A percentile compares a stretch with the other conserved stretches of the same genome.
phyloP scores from a whole-genome alignment of 2,329 filamentous ascomycete genomes.

The Curvularia lunata region DNA sequence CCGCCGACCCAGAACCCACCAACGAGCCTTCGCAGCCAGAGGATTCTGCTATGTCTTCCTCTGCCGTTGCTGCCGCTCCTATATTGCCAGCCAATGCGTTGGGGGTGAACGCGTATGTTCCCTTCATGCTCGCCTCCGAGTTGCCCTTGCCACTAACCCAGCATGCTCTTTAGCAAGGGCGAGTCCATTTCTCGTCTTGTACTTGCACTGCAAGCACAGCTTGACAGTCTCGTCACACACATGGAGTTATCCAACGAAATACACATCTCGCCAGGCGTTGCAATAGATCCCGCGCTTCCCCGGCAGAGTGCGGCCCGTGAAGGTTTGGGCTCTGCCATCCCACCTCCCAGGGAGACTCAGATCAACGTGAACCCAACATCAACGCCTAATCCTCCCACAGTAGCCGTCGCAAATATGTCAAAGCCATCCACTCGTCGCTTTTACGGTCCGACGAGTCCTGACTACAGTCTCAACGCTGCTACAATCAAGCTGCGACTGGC shows the following conservation, averaged over 20 bases:
- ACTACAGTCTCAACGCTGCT: conserved; percentile 3
- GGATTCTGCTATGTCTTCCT: background rate
- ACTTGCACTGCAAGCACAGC: background rate
- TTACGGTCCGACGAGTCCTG: background rate
- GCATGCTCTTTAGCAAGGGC: background rate
- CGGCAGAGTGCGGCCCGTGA: background rate
- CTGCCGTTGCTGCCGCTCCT: background rate
- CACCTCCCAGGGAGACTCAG: background rate
- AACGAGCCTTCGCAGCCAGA: conserved; percentile 1
- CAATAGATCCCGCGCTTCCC: background rate
- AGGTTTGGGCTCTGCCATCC: background rate
- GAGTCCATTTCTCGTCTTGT: background rate
- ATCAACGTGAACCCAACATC: background rate
- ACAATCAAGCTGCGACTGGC: conserved; percentile 1
- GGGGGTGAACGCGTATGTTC: conserved; percentile 1
- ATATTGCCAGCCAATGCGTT: background rate
- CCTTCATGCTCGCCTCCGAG: background rate
- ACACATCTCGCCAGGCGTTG: background rate
- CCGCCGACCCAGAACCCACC: background rate
- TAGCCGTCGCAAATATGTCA: background rate
- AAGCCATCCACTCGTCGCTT: conserved; percentile 3
- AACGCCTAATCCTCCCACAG: background rate
- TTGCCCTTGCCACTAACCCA: conserved; percentile 1
- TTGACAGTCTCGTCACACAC: conserved; percentile 1
- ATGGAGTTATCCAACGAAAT: conserved; percentile 1